Evolutionary conservation across 2,329 filamentous ascomycete species (phyloP), one percentile per base, ranked within the genome.

Genomic region (Rutstroemia sp.): DNA sequence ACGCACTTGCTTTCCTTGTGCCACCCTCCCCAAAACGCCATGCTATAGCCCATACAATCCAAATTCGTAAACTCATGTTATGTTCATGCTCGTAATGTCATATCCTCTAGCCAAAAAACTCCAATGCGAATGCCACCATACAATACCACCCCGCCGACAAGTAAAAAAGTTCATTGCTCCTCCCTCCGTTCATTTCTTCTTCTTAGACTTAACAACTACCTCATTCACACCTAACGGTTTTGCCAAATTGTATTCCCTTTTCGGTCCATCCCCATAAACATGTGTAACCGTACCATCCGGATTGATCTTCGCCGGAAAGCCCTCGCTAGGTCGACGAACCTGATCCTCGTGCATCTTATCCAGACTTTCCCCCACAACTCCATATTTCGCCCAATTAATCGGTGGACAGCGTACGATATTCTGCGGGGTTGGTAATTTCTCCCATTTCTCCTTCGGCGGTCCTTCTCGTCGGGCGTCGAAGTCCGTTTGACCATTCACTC

Each of bases 321-420:
- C 82, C 42, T 79, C 76, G 8, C 72, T 74, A 1, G 90, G 91
- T 54, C 81, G 79, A 49, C 75, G 73, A 52, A 85, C 74, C 72
- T 96, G 91, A 67, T 95, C 88, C 51, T 83, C 80, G 70, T 96
- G 92, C 61, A 96, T 76, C 69, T 85, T 88, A 71, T 96, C 90
- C 38, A 96, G 77, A 1, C 89, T 83, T 58, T 89, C 86, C 49
- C 90, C 92, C 3, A 94, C 84, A n/a, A 96, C 79, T 64, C 90
- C 89, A 71, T 97, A 97, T 69, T 96, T 92, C 12, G 85, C 83
- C 92, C 92, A 97, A 74, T 96, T 96, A 67, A 97, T 86, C 8
- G 90, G 87, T 8, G 92, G 92, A 73, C 86, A 90, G 42, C 92
- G 85, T 25, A 95, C 86, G 0, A 97, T 76, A 63, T 88, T 88